Conservation (phyloP, 768 basidiomycete genomes). For the Bullera alba region DNA sequence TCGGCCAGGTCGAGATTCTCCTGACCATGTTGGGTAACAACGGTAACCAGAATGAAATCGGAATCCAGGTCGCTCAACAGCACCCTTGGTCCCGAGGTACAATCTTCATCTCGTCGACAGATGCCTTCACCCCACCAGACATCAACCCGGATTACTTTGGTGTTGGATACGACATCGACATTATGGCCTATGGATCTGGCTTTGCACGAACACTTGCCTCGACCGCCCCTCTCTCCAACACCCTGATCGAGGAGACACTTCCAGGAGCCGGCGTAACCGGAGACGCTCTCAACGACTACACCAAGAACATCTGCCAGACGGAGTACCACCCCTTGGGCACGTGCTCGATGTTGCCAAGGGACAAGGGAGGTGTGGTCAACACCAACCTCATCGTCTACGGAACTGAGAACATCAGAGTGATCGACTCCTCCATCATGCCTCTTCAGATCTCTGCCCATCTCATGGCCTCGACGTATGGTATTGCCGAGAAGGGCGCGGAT, state of each 20-base stretch:
- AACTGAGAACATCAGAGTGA: constrained; percentile 55
- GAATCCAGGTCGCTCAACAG: constrained; percentile 39
- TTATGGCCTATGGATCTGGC: constrained; percentile 51
- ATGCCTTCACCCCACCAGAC: constrained; percentile 56
- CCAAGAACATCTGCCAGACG: constrained; percentile 30
- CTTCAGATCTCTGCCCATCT: constrained; percentile 54
- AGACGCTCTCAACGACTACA: constrained; percentile 54
- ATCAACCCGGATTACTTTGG: constrained; percentile 63
- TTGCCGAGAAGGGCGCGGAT: constrained; percentile 53
- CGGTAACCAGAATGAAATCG: constrained; percentile 23
- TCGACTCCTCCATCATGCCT: constrained; percentile 54
- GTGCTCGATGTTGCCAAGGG: constrained; percentile 56
- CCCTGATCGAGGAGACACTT: constrained; percentile 51
- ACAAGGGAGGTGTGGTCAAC: constrained; percentile 57
- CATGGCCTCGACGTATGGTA: constrained; percentile 46
- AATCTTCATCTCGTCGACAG: constrained; percentile 57
- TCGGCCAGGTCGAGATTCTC: constrained; percentile 42
- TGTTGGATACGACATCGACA: constrained; percentile 42
- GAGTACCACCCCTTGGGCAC: constrained; percentile 57
- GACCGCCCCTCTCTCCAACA: constrained; percentile 52
- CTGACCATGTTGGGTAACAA: constrained; percentile 35
- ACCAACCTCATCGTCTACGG: constrained; percentile 57
- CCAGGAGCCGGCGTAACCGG: constrained; percentile 54
- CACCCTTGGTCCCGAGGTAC: constrained; percentile 52
- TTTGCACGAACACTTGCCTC: constrained; percentile 56